A percentile compares a stretch with the other conserved stretches of the same genome.
These are phyloP conservation scores for Colletotrichum cuscutae DNA, from an alignment of 2,329 filamentous ascomycete genomes.

Conservation along the genomic window DNA sequence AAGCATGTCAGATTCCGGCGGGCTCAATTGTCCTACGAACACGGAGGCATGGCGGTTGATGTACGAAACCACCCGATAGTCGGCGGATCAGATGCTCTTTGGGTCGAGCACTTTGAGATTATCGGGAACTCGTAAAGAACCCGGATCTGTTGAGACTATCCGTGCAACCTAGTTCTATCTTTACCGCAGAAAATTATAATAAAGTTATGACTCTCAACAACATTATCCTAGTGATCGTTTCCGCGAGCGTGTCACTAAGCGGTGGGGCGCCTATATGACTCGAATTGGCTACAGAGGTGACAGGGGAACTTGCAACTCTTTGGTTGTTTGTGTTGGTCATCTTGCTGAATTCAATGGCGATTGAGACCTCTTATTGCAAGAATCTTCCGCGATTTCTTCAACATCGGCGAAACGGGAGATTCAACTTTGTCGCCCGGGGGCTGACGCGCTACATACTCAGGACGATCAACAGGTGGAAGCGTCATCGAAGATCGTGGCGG, in stretches of 20 bases:
- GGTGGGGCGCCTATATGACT: neutral
- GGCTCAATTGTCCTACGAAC: neutral
- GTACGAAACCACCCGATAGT: neutral
- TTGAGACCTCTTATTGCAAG: neutral
- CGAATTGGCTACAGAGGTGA: too few species aligned
- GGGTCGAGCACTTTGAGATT: neutral
- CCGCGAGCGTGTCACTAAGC: neutral
- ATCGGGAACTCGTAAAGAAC: neutral
- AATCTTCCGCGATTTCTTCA: neutral
- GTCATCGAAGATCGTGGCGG: conserved; percentile 13
- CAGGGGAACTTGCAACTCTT: too few species aligned
- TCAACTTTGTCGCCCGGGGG: too few species aligned
- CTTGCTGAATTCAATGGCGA: neutral
- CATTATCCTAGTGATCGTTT: neutral
- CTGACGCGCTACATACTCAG: too few species aligned
- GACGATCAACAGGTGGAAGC: fast-evolving
- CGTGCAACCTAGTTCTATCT: neutral
- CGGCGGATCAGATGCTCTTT: neutral
- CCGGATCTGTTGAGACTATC: neutral
- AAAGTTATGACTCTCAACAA: neutral
- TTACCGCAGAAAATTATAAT: neutral
- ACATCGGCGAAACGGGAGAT: neutral
- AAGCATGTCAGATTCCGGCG: neutral
- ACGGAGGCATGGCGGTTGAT: neutral
- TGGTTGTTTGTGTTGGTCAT: neutral